Conservation (phyloP, 345 rosid genomes). For the Orychophragmus violaceus region DNA sequence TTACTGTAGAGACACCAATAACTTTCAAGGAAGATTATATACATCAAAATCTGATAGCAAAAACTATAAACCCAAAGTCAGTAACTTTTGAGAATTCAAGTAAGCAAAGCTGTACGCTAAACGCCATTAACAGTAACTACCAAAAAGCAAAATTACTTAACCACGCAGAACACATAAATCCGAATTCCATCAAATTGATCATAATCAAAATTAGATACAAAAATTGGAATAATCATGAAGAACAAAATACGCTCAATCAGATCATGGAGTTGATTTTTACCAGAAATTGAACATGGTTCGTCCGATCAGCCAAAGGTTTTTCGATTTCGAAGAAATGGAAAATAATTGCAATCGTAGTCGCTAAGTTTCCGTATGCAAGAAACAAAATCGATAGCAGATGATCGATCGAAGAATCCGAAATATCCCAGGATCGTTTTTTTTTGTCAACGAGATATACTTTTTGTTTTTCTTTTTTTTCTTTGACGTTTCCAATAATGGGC, state of each 20-base stretch:
- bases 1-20: too few relatives aligned
- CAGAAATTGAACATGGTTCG: constrained; percentile 73
- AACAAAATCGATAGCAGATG: background rate
- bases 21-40: background rate
- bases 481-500: background rate
- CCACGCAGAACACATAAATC: background rate
- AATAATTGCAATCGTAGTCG: background rate
- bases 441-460: background rate
- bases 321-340: background rate
- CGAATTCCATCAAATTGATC: background rate
- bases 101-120: background rate
- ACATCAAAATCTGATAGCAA: background rate
- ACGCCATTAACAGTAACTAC: background rate
- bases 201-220: background rate
- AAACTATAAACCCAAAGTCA: background rate
- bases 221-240: background rate
- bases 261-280: constrained; percentile 32
- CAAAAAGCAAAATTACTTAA: background rate
- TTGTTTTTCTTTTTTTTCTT: too few relatives aligned
- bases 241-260: background rate
- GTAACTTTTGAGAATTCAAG: background rate
- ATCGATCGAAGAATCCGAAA: background rate
- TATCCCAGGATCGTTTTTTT: background rate
- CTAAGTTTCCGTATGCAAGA: background rate
- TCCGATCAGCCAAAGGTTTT: background rate